Evolutionary conservation across 1,284 basidiomycete genomes (phyloP), one percentile per base, ranked within the genome.

Genomic region (Cutaneotrichosporon mucoides): DNA sequence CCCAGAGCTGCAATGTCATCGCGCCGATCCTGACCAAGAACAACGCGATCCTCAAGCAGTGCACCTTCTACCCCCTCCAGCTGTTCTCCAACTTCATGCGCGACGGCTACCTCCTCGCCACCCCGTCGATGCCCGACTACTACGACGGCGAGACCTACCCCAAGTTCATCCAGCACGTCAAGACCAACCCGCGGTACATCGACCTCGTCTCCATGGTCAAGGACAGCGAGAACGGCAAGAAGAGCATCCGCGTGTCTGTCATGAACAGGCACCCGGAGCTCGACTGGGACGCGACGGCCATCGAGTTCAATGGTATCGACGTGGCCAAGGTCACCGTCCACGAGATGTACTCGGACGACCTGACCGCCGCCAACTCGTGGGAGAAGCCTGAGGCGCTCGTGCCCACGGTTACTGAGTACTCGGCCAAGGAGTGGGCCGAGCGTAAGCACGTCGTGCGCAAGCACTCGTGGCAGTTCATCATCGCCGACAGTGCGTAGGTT

Each of bases 1-100:
- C 85, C 1, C 85, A 86, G 79, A 82, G 72, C 42, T 82, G 69
- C 62, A 73, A 73, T 53, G 71, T 73, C 40, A 71, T 73, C 47
- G 61, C 68, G 12, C 69, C 69, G 2, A 43, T 72, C 36, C 66
- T 71, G 62, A 71, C 69, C 2, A 57, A 48, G 15, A 62, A 63
- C 12, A 56, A 56, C 48, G 62, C 63, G 15, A 43, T 72, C 34
- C 55, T 68, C n/a, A 63, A 57, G 54, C 71, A 72, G 56, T 68
- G 65, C 48, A 67, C 62, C 46, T 72, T 67, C 51, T 68, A 63
- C 56, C 68, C 69, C 46, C 57, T 65, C 5, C 53, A 55, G 45
- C 48, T 65, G 10, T 71, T 71, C 52, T 55, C 56, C 57, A 64
- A 62, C 45, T 62, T 65, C 57, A 69, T 70, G 67, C 67, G 69